These are phyloP conservation scores for Talaromyces verruculosus DNA, from an alignment of 2,329 filamentous ascomycete species.

Conservation along the genomic window DNA sequence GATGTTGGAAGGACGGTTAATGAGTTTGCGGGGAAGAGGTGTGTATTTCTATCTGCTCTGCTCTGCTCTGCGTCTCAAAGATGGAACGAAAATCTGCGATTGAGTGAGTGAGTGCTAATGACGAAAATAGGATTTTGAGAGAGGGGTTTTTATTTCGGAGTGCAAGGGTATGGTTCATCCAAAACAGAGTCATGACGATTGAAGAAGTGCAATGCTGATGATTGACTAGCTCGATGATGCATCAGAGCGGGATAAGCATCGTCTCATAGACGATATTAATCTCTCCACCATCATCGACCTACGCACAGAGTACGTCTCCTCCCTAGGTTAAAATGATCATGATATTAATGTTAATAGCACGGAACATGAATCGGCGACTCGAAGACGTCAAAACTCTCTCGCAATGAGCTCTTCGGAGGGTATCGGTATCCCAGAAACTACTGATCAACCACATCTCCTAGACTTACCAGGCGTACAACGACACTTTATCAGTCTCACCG, in stretches of 20 bases:
- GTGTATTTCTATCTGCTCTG: constrained; percentile 26
- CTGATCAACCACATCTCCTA: constrained; percentile 55
- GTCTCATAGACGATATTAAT: constrained; percentile 59
- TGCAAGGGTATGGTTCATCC: constrained; percentile 52
- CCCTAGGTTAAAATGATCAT: constrained; percentile 26
- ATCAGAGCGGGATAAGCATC: constrained; percentile 61
- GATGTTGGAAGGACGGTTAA: constrained; percentile 72
- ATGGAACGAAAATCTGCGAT: not conserved
- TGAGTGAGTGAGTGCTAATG: constrained; percentile 7
- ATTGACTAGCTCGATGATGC: constrained; percentile 62
- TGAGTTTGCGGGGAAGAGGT: constrained; percentile 56
- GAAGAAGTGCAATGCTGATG: not conserved
- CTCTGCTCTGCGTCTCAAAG: not conserved
- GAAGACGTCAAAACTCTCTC: constrained; percentile 55
- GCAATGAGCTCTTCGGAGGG: constrained; percentile 25
- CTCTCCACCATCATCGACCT: constrained; percentile 77
- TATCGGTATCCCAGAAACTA: constrained; percentile 45
- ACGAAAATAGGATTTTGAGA: constrained; percentile 46
- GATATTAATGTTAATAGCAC: constrained; percentile 51
- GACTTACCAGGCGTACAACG: constrained; percentile 66
- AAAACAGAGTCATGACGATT: not conserved
- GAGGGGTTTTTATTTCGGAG: constrained; percentile 69
- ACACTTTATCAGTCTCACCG: constrained; percentile 70
- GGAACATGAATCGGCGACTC: constrained; percentile 68
- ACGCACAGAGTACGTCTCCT: constrained; percentile 62